Percentiles rank a stretch among this genome's conserved stretches.
phyloP scores from a whole-genome alignment of 164 flowering plant genomes.

The Nymphaea thermarum region DNA sequence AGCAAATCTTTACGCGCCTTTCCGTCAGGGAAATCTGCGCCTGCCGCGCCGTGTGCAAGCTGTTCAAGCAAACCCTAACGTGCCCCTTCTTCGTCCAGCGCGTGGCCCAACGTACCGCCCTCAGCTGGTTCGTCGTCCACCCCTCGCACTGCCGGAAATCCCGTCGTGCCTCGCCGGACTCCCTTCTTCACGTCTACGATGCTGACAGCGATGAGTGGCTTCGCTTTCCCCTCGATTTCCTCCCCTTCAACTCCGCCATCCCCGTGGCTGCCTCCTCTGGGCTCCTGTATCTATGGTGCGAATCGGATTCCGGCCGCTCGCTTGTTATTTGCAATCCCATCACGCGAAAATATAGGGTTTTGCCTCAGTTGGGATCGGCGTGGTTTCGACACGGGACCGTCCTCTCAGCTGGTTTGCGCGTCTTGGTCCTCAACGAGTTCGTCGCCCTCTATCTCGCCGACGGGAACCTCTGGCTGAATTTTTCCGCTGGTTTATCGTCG shows the following conservation, averaged over 20 bases:
- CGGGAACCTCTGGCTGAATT: conserved; percentile 42
- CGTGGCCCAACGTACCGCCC: conserved; percentile 27
- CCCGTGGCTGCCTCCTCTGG: conserved; percentile 35
- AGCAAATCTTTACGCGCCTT: conserved; percentile 62
- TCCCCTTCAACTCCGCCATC: conserved; percentile 24
- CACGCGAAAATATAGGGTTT: conserved; percentile 34
- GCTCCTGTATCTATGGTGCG: conserved; percentile 61
- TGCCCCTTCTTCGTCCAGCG: conserved; percentile 39
- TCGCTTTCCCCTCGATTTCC: conserved; percentile 49
- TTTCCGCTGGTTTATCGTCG: conserved; percentile 65
- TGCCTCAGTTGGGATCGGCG: conserved; percentile 88
- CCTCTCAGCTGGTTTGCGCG: conserved; percentile 35
- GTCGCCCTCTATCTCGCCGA: conserved; percentile 51
- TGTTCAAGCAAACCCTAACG: conserved; percentile 47
- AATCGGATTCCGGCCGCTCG: conserved; percentile 22
- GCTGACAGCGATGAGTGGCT: conserved; percentile 29
- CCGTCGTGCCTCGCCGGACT: conserved; percentile 12
- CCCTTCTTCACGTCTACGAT: conserved; percentile 49
- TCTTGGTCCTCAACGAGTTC: conserved; percentile 69
- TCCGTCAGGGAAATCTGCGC: conserved; percentile 59
- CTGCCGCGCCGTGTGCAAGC: conserved; percentile 50
- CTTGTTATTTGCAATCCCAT: conserved; percentile 73
- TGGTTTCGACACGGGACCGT: conserved; percentile 96
- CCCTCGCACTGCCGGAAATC: conserved; percentile 34
- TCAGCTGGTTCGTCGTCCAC: conserved; percentile 45